phyloP scores from a whole-genome alignment of 78 protist genomes.

The Planoprotostelium fungivorum region DNA sequence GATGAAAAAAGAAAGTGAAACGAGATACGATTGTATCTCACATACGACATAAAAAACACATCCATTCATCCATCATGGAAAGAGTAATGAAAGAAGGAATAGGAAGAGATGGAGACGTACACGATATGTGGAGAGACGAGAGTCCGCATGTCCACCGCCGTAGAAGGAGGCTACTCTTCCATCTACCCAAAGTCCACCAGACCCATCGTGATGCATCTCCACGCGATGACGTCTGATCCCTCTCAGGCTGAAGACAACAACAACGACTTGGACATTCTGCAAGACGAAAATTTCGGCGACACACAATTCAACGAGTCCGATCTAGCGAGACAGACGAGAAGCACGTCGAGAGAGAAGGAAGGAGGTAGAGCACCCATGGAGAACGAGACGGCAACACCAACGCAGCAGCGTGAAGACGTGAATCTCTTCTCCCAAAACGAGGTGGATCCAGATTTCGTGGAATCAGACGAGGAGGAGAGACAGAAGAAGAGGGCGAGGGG shows the following conservation, averaged over 20 bases:
- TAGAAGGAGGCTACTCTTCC: neutral
- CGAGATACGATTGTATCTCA: too few species aligned
- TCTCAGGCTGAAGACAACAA: neutral
- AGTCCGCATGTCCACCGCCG: neutral
- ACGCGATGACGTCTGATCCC: neutral
- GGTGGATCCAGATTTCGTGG: neutral
- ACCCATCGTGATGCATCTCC: neutral
- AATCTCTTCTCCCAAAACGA: too few species aligned
- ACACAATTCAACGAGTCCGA: neutral
- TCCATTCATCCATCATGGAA: neutral
- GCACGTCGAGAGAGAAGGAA: too few species aligned
- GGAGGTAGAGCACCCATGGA: neutral
- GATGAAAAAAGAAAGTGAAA: too few species aligned
- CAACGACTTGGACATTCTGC: neutral
- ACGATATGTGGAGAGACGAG: neutral
- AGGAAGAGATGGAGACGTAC: neutral
- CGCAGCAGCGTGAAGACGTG: too few species aligned
- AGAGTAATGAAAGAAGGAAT: neutral
- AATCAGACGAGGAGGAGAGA: neutral
- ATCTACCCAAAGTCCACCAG: neutral
- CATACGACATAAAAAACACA: neutral
- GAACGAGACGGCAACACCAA: neutral
- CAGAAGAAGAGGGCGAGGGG: neutral
- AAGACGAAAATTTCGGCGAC: neutral
- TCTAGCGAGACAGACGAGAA: neutral